Percentiles rank a stretch among this genome's conserved stretches.
phyloP scores from a whole-genome alignment of 2,329 filamentous ascomycete genomes.

The Hypoxylon sp. region DNA sequence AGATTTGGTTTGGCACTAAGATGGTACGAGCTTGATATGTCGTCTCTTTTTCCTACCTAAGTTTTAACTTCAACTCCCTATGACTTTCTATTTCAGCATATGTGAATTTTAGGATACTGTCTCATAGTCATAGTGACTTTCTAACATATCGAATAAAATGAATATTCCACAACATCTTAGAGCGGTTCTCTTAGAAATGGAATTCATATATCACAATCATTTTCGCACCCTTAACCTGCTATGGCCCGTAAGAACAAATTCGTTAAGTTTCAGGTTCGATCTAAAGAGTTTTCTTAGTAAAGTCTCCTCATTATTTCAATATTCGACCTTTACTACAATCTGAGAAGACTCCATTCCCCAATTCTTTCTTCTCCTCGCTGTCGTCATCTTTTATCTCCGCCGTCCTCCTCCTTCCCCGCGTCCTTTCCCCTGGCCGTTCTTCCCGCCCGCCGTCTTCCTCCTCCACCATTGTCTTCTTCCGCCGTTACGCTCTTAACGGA shows the following conservation, averaged over 20 bases:
- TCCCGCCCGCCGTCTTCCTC: background rate
- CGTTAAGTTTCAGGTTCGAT: background rate
- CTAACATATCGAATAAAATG: too few species aligned
- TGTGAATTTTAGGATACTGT: background rate
- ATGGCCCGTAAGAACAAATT: background rate
- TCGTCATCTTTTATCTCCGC: background rate
- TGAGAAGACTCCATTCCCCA: background rate
- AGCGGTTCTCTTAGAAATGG: background rate
- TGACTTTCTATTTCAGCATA: too few species aligned
- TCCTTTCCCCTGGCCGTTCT: background rate
- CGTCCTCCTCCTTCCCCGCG: background rate
- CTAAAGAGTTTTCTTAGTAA: background rate
- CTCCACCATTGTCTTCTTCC: background rate
- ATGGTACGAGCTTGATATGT: too few species aligned
- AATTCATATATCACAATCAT: background rate
- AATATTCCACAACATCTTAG: too few species aligned
- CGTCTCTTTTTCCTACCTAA: too few species aligned
- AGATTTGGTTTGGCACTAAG: too few species aligned
- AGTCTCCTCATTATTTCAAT: background rate
- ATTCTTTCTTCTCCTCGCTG: background rate
- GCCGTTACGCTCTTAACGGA: background rate
- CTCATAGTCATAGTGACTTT: background rate
- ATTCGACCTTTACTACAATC: background rate
- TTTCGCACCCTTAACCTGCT: background rate
- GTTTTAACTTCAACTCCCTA: too few species aligned